Evolutionary conservation across 1,284 basidiomycete genomes (phyloP).

Genomic region (Athelia psychrophila): DNA sequence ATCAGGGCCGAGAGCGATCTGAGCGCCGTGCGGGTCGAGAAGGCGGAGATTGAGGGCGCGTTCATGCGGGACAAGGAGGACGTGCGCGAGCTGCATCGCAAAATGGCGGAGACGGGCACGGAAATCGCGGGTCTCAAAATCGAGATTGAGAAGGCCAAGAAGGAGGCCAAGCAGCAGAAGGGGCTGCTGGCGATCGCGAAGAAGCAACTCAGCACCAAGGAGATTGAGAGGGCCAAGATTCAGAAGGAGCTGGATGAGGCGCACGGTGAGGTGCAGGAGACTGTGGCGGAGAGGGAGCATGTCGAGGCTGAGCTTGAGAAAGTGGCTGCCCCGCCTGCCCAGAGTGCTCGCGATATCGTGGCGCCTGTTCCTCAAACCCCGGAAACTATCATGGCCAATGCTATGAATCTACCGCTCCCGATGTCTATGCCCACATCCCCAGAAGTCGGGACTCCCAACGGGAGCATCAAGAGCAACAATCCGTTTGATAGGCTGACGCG

Average conservation of each 20-base stretch:
- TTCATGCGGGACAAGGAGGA: constrained; percentile 95
- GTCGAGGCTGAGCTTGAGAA: constrained; percentile 51
- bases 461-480: constrained; percentile 78
- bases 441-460: constrained; percentile 38
- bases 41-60: constrained; percentile 87
- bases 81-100: constrained; percentile 80
- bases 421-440: constrained; percentile 73
- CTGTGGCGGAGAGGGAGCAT: constrained; percentile 56
- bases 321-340: constrained; percentile 9
- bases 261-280: constrained; percentile 47
- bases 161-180: constrained; percentile 95
- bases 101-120: constrained; percentile 78
- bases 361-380: constrained; percentile 18
- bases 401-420: constrained; percentile 58
- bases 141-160: constrained; percentile 86
- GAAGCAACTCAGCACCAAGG: constrained; percentile 90
- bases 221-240: constrained; percentile 70
- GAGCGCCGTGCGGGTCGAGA: constrained; percentile 86
- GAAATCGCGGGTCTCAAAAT: constrained; percentile 73
- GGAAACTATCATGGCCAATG: constrained; percentile 40
- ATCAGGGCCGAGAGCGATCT: constrained; percentile 93
- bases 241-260: constrained; percentile 74
- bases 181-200: constrained; percentile 91
- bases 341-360: constrained; percentile 13
- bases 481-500: constrained; percentile 83